Evolutionary conservation across 208 protist species (phyloP).

Genomic region (Entamoeba invadens): DNA sequence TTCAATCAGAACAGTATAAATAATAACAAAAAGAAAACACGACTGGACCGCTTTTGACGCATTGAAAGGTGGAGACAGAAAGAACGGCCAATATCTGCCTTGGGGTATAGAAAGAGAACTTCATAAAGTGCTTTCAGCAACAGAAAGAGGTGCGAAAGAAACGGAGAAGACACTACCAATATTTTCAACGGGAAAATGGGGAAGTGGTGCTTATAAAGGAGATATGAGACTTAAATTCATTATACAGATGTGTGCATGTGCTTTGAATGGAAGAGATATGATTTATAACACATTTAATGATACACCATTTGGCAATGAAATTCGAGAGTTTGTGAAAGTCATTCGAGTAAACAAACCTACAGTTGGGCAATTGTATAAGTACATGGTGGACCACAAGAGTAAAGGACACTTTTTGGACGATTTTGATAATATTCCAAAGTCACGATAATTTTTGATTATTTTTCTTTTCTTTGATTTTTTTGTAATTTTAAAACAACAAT

Average conservation of each 20-base stretch:
- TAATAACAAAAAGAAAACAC: too few relatives aligned
- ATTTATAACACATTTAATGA: neutral
- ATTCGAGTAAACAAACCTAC: neutral
- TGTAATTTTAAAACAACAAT: too few relatives aligned
- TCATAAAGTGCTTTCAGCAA: neutral
- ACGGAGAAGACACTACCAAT: neutral
- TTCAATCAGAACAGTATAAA: too few relatives aligned
- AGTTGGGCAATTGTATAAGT: neutral
- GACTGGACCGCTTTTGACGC: neutral
- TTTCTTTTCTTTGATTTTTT: too few relatives aligned
- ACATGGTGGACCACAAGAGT: neutral
- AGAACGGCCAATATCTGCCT: neutral
- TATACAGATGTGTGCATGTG: neutral
- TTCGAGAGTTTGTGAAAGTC: neutral
- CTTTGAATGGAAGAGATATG: neutral
- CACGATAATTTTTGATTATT: too few relatives aligned
- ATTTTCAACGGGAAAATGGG: neutral
- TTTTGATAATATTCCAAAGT: neutral
- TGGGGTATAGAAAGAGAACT: neutral
- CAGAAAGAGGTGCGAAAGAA: neutral
- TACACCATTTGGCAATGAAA: neutral
- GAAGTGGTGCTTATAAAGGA: neutral
- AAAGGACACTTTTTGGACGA: neutral
- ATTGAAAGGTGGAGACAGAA: neutral
- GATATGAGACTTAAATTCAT: neutral